Base-by-base conservation (phyloP, 108 stramenopile species). In the Schizochytrium sp. region DNA sequence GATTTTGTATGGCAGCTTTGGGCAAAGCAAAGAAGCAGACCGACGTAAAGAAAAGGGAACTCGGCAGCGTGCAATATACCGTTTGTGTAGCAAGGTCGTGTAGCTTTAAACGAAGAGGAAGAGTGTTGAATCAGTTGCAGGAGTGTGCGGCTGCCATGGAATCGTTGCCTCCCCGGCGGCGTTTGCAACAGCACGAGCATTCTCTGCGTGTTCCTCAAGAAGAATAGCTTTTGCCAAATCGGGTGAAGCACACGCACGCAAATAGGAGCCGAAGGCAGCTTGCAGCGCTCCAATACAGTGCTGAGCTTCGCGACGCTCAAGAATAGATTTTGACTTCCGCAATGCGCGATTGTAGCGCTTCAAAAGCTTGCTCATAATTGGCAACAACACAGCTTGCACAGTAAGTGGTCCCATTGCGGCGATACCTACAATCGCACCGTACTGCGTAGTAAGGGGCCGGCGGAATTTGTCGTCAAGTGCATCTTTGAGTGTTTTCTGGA, bases 391-490 rank as follows among this genome's bases (percentile, higher is more conserved):
- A 2, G 76, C 76, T 83, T 83, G 76, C 47, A 83, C 76, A n/a
- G 76, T 83, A 40, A 83, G 76, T 38, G 76, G 76, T 8, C 76
- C 76, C 76, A 83, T 83, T n/a, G 76, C 76, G 7, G 76, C 76
- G 28, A 83, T 83, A n/a, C 76, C 76, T 28, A 83, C 76, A 42
- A 83, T 83, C 8, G 76, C 76, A 38, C 76, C 76, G 76, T 83
- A 83, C 53, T 83, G 76, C 53, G 76, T 83, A 13, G 76, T 83
- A 47, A 83, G 2, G 1, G 76, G 76, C 12, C 28, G 28, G 19
- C 3, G 8, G 53, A 55, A 10, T 28, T 42, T 49, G 15, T 28
- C n/a, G n/a, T 55, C 28, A 53, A 83, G 76, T 53, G 76, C 76
- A 2, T 42, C 76, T 10, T 53, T 47, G 50, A 83, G 53, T 40